These are phyloP conservation scores for Colletotrichum shisoi DNA, from an alignment of 2,329 filamentous ascomycete genomes.

Conservation along the genomic window DNA sequence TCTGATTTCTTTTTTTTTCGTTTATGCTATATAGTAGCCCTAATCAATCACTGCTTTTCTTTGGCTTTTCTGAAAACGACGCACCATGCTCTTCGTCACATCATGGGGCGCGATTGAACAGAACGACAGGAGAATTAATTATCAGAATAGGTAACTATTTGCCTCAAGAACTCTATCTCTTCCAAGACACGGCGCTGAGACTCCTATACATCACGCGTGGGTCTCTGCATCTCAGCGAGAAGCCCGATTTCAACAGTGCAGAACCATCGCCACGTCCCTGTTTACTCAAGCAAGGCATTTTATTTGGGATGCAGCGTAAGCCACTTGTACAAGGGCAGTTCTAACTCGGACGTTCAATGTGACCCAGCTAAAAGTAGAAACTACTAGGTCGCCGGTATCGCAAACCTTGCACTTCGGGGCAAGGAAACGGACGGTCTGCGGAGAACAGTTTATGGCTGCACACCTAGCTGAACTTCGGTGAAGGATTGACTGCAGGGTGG, in stretches of 20 bases:
- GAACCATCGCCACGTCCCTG: constrained; percentile 14
- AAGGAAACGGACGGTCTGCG: neutral
- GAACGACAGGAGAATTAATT: neutral
- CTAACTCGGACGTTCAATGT: neutral
- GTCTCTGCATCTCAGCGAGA: neutral
- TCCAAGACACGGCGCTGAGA: constrained; percentile 20
- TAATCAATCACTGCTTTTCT: constrained; percentile 19
- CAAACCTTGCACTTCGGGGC: constrained; percentile 2
- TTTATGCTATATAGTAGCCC: constrained; percentile 15
- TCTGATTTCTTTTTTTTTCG: constrained; percentile 5
- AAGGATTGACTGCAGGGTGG: neutral
- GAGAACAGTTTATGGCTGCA: constrained; percentile 1
- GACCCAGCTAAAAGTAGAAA: neutral
- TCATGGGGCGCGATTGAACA: neutral
- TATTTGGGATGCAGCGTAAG: neutral
- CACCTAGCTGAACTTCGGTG: constrained; percentile 25
- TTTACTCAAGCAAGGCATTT: neutral
- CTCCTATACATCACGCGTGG: constrained; percentile 13
- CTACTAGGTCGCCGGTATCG: neutral
- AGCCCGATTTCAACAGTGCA: constrained; percentile 26
- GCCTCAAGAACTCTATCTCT: neutral
- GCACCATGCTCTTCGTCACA: neutral
- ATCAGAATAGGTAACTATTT: neutral
- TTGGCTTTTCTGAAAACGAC: neutral
- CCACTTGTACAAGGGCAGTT: neutral